A percentile compares a stretch with the other conserved stretches of the same genome.
Evolutionary conservation across 495 filamentous ascomycete species (phyloP).

Genomic region (Alectoria sarmentosa): DNA sequence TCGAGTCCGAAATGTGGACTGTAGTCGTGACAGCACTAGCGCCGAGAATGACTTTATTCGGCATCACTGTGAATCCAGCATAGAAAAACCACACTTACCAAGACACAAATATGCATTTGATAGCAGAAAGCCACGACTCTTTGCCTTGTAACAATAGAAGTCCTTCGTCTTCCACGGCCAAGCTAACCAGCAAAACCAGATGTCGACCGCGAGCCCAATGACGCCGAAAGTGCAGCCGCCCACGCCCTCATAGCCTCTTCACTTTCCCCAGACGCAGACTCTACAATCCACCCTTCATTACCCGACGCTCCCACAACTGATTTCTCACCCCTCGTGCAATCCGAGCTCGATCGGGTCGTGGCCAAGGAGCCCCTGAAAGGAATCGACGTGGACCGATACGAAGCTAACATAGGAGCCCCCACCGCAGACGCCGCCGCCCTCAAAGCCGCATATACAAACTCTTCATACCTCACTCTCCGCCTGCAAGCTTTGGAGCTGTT

Average conservation of each 20-base stretch:
- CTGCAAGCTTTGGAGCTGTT: conserved; percentile 18
- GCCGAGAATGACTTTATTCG: neutral
- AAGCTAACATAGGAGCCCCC: conserved; percentile 43
- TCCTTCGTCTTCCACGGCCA: conserved; percentile 2
- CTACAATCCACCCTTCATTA: conserved; percentile 38
- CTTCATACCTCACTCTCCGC: conserved; percentile 14
- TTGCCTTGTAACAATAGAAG: conserved; percentile 62
- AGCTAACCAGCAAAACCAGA: conserved; percentile 30
- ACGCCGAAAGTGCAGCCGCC: conserved; percentile 49
- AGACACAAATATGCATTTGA: conserved; percentile 52
- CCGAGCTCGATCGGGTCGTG: conserved; percentile 55
- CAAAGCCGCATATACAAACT: conserved; percentile 4
- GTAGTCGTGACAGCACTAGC: neutral
- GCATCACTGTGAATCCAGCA: too few species aligned
- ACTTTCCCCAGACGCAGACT: conserved; percentile 41
- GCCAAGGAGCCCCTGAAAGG: conserved; percentile 48
- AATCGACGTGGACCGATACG: conserved; percentile 80
- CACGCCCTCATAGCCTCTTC: conserved; percentile 57
- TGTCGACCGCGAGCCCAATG: conserved; percentile 61
- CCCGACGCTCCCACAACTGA: conserved; percentile 35
- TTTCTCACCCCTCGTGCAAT: conserved; percentile 55
- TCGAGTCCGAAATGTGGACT: neutral
- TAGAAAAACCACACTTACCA: neutral
- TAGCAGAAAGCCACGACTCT: conserved; percentile 69
- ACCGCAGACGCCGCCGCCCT: conserved; percentile 21